Evolutionary conservation across 345 rosid species (phyloP), one percentile per base, ranked within the genome.

Genomic region (Cardamine occulta): DNA sequence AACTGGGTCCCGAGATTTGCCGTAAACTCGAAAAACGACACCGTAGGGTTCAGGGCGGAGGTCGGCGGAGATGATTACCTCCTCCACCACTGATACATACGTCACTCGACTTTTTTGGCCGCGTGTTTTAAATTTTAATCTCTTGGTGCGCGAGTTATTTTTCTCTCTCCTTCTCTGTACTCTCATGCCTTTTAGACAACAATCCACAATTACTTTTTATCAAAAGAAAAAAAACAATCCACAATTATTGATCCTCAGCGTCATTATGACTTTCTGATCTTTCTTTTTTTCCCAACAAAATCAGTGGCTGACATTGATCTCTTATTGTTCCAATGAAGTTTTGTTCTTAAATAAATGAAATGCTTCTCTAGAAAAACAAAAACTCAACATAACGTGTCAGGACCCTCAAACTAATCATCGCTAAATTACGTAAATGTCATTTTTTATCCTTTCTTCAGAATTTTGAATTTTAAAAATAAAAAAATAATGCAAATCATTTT

Each of bases 51-150:
- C 13, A 62, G 74, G 68, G 21, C 45, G 45, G 74, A 40, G 74
- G 79, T 57, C 69, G 79, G 79, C 79, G 69, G 69, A 51, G 69
- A 68, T 60, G 79, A 40, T 75, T 59, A 61, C 26, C 79, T 59
- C 79, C 68, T 37, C 68, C 73, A 37, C 63, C 18, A 35, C 52
- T 48, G 11, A n/a, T 34, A 28, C 55, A 51, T 40, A 68, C 79
- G 69, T 75, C 74, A 75, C 48, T 47, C 32, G 35, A 23, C 62
- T 53, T 44, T 35, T 58, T 44, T 70, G 34, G 11, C 74, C 44
- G 14, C 65, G 21, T 70, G 9, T 70, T 12, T 23, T 7, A 19
- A 12, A 15, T 44, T 44, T 44, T 8, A 29, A 26, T 66, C 51
- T 48, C 45, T 70, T 37, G 65, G 45, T 70, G 9, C 65, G 4